Evolutionary conservation across 345 rosid species (phyloP).

Genomic region (Ceriops tagal): DNA sequence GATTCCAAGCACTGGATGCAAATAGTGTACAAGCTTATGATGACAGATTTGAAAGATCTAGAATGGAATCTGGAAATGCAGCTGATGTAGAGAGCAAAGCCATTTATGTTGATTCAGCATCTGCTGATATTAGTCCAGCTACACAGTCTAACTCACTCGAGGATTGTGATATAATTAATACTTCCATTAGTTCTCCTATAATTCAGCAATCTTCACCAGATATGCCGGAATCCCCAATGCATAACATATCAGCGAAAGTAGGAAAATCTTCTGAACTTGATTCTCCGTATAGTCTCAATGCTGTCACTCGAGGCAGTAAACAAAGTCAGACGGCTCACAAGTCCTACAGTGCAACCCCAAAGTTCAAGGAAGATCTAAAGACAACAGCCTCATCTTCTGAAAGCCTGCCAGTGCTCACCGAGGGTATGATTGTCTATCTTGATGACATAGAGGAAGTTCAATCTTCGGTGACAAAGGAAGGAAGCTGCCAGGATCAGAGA

Average conservation of each 20-base stretch:
- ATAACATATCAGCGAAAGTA: constrained; percentile 7
- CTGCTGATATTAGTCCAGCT: constrained; percentile 2
- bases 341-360: neutral
- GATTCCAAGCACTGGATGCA: constrained; percentile 4
- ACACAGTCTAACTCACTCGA: neutral
- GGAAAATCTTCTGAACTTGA: neutral
- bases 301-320: constrained; percentile 3
- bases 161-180: constrained; percentile 17
- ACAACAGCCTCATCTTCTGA: constrained; percentile 36
- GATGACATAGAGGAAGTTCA: constrained; percentile 55
- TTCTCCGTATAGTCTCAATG: constrained; percentile 1
- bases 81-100: neutral
- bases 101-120: constrained; percentile 15
- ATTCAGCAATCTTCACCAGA: constrained; percentile 33
- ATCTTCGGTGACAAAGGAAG: constrained; percentile 25
- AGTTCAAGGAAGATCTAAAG: constrained; percentile 13
- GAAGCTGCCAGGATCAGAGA: constrained; percentile 44
- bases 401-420: constrained; percentile 33
- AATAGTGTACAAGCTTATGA: neutral
- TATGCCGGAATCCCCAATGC: constrained; percentile 8
- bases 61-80: constrained; percentile 8
- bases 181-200: constrained; percentile 26
- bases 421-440: constrained; percentile 39
- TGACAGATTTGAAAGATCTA: neutral
- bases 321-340: constrained; percentile 9